Percentiles rank a stretch among this genome's conserved stretches.
Conservation (phyloP, 2,329 filamentous ascomycete species). For the Pseudogymnoascus sp. region DNA sequence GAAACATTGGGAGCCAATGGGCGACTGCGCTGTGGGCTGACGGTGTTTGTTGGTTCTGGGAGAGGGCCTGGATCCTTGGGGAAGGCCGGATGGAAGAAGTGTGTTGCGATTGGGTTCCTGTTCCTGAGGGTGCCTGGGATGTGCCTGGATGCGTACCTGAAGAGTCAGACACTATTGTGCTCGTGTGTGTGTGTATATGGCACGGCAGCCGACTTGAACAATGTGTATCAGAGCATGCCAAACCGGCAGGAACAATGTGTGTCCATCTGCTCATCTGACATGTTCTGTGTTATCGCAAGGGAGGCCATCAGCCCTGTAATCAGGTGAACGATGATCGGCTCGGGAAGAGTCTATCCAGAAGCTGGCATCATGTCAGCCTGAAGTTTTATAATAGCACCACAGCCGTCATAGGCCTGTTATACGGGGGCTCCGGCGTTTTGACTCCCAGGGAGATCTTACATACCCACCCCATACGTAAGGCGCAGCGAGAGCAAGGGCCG, state of each 20-base stretch:
- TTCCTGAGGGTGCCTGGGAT: not conserved
- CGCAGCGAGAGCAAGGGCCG: not conserved
- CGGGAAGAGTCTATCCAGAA: not conserved
- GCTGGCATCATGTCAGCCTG: not conserved
- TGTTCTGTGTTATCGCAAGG: not conserved
- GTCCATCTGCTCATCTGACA: not conserved
- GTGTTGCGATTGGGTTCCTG: not conserved
- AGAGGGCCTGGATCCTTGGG: not conserved
- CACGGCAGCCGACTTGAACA: not conserved
- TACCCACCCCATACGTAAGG: not conserved
- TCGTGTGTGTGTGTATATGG: not conserved
- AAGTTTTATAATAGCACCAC: conserved; percentile 3
- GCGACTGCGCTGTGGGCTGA: not conserved
- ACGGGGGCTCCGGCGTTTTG: conserved; percentile 1
- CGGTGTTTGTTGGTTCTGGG: not conserved
- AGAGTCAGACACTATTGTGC: not conserved
- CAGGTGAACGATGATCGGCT: not conserved
- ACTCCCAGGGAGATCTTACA: not conserved
- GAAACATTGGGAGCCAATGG: not conserved
- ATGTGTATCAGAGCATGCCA: not conserved
- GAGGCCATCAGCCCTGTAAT: not conserved
- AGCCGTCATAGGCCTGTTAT: not conserved
- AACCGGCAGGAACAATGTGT: not conserved
- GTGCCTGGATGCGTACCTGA: not conserved
- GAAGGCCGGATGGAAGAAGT: not conserved